phyloP scores from a whole-genome alignment of 495 filamentous ascomycete species.

The Xylaria nigripes region DNA sequence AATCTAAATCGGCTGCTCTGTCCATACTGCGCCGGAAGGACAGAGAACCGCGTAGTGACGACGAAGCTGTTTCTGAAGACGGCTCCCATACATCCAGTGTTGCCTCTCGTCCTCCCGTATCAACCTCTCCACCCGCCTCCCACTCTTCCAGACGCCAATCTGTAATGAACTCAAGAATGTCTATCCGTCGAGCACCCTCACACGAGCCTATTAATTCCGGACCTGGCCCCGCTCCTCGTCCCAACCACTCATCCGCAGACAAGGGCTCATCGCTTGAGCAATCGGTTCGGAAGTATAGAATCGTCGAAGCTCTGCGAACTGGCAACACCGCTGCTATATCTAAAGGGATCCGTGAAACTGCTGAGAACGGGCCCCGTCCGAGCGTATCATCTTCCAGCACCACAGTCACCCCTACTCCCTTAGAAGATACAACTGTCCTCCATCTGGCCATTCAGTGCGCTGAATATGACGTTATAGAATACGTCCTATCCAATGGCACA shows the following conservation, averaged over 20 bases:
- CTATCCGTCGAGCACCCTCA: slow-evolving; percentile 33
- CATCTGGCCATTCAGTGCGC: slow-evolving; percentile 97
- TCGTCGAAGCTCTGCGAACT: slow-evolving; percentile 84
- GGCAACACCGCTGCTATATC: slow-evolving; percentile 87
- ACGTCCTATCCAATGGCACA: slow-evolving; percentile 65
- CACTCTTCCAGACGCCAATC: slow-evolving; percentile 30
- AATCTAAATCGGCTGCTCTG: slow-evolving; percentile 44
- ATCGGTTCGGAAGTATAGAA: slow-evolving; percentile 84
- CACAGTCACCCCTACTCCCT: slow-evolving; percentile 28
- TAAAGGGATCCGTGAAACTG: slow-evolving; percentile 69
- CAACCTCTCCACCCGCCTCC: slow-evolving; percentile 26
- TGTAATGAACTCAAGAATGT: slow-evolving; percentile 35
- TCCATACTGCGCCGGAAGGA: slow-evolving; percentile 41
- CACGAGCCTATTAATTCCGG: slow-evolving; percentile 16
- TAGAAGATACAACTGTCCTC: slow-evolving; percentile 79
- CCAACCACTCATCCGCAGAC: slow-evolving; percentile 25
- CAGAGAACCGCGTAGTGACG: slow-evolving; percentile 35
- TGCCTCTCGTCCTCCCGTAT: slow-evolving; percentile 26
- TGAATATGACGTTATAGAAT: slow-evolving; percentile 92
- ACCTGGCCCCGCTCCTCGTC: slow-evolving; percentile 15
- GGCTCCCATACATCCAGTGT: slow-evolving; percentile 27
- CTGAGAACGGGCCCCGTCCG: slow-evolving; percentile 38
- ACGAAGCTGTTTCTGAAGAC: slow-evolving; percentile 34
- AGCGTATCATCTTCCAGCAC: slow-evolving; percentile 48
- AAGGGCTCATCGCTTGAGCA: slow-evolving; percentile 69